Evolutionary conservation across 148 eudicot genomes (phyloP).

Genomic region (Limonium bicolor): DNA sequence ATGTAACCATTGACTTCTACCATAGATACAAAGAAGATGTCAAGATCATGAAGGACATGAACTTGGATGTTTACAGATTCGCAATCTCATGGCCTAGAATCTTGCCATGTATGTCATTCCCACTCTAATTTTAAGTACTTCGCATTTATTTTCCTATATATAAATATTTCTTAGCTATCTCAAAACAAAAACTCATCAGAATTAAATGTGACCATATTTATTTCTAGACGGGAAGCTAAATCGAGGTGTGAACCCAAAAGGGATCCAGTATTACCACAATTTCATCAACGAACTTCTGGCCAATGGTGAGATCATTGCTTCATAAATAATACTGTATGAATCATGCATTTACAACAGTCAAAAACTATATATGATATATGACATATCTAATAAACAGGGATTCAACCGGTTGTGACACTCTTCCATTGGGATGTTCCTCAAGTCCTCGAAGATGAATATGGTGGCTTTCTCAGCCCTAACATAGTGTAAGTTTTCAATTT

Average conservation of each 20-base stretch:
- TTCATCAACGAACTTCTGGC: constrained; percentile 28
- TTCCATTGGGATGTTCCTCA: constrained; percentile 46
- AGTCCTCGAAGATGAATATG: constrained; percentile 62
- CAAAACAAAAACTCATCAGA: neutral
- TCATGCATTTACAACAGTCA: neutral
- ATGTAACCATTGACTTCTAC: neutral
- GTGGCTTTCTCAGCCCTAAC: constrained; percentile 39
- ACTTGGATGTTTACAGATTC: constrained; percentile 39
- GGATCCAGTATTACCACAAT: constrained; percentile 32
- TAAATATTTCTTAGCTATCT: no score
- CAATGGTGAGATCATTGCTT: constrained; percentile 16
- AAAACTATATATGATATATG: neutral
- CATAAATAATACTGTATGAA: no score
- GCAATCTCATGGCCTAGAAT: constrained; percentile 54
- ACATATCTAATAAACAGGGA: constrained; percentile 24
- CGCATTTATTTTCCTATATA: neutral
- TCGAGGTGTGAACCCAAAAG: constrained; percentile 27
- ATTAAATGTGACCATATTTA: neutral
- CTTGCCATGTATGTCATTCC: constrained; percentile 20
- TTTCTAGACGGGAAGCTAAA: constrained; percentile 19
- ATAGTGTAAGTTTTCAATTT: constrained; percentile 24
- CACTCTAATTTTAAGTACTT: neutral
- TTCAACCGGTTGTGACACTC: constrained; percentile 61
- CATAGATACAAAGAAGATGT: constrained; percentile 25
- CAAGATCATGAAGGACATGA: constrained; percentile 27